Percentiles rank a stretch among this genome's conserved stretches.
Evolutionary conservation across 148 eudicot genomes (phyloP).

Genomic region (Amaranthus palmeri): DNA sequence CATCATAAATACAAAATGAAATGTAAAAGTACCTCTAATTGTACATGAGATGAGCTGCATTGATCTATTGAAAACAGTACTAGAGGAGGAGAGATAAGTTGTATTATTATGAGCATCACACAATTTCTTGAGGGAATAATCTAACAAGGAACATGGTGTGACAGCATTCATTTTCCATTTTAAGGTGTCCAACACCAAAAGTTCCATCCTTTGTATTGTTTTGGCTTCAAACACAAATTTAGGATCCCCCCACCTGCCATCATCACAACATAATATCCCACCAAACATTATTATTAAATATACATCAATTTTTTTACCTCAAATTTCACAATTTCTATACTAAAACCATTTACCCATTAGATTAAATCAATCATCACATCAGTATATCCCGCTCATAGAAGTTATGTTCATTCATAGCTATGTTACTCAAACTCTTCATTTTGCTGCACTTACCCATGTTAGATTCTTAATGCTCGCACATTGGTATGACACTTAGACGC

Average conservation of each 20-base stretch:
- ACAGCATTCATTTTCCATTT: slow-evolving; percentile 69
- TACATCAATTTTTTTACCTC: too few species aligned
- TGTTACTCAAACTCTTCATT: too few species aligned
- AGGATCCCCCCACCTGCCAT: slow-evolving; percentile 62
- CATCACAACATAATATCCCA: background rate
- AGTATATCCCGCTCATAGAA: too few species aligned
- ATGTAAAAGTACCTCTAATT: slow-evolving; percentile 42
- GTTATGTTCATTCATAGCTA: too few species aligned
- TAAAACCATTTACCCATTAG: background rate
- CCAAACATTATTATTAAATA: background rate
- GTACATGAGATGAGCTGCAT: slow-evolving; percentile 55
- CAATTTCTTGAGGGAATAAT: slow-evolving; percentile 38
- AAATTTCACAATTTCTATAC: background rate
- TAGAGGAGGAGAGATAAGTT: slow-evolving; percentile 24
- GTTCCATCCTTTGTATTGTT: slow-evolving; percentile 83
- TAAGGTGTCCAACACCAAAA: slow-evolving; percentile 61
- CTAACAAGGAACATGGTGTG: slow-evolving; percentile 73
- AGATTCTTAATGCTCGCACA: too few species aligned
- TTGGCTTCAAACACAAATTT: slow-evolving; percentile 67
- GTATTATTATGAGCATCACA: slow-evolving; percentile 20
- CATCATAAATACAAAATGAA: background rate
- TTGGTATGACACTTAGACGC: too few species aligned
- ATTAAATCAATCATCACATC: background rate
- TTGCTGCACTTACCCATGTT: too few species aligned
- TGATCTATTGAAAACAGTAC: slow-evolving; percentile 42